Percentiles rank a stretch among this genome's conserved stretches.
Evolutionary conservation across 2,329 filamentous ascomycete species (phyloP).

Genomic region (Fusarium brachygibbosum): DNA sequence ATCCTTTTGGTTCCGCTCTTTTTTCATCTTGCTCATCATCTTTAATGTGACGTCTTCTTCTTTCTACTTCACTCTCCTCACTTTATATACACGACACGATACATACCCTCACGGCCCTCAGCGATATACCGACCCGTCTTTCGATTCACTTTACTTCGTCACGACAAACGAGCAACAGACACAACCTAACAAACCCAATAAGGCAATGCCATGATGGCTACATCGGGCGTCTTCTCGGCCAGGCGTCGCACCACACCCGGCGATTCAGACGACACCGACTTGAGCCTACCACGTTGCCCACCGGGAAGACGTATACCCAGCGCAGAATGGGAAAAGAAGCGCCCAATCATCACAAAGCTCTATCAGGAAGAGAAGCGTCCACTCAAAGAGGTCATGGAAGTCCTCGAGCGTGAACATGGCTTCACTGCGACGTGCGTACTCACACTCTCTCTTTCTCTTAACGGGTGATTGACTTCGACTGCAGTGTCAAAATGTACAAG

Average conservation of each 20-base stretch:
- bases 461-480: background rate
- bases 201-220: conserved; percentile 42
- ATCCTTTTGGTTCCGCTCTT: conserved; percentile 7
- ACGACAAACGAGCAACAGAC: background rate
- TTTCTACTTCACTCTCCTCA: background rate
- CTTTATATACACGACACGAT: background rate
- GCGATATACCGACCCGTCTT: background rate
- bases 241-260: conserved; percentile 46
- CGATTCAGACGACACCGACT: conserved; percentile 51
- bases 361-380: conserved; percentile 59
- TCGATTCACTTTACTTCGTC: background rate
- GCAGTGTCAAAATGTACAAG: conserved; percentile 60
- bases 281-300: conserved; percentile 44
- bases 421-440: conserved; percentile 57
- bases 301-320: conserved; percentile 53
- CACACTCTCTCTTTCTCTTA: background rate
- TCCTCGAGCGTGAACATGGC: conserved; percentile 55
- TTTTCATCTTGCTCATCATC: conserved; percentile 4
- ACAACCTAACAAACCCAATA: background rate
- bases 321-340: conserved; percentile 53
- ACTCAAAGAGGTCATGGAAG: conserved; percentile 58
- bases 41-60: conserved; percentile 24
- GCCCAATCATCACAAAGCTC: conserved; percentile 55
- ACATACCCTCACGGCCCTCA: conserved; percentile 1
- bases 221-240: conserved; percentile 40